A percentile compares a stretch with the other conserved stretches of the same genome.
Evolutionary conservation across 2,329 filamentous ascomycete genomes (phyloP).

Genomic region (Fusarium pseudonygamai): DNA sequence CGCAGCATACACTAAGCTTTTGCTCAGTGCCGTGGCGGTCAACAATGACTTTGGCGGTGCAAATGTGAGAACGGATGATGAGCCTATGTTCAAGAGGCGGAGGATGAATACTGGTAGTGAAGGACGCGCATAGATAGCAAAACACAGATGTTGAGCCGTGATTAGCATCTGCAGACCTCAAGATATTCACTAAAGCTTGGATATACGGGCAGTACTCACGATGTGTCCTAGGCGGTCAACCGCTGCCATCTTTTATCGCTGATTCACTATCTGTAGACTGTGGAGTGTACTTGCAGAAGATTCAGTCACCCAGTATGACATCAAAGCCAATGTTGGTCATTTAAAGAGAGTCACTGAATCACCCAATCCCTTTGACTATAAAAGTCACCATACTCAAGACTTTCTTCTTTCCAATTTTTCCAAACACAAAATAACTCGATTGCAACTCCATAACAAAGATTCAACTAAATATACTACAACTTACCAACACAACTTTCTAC

Average conservation of each 20-base stretch:
- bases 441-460: not conserved
- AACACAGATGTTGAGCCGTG: too few species aligned
- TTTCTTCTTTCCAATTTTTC: not conserved
- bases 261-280: not conserved
- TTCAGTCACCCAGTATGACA: accelerated
- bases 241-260: not conserved
- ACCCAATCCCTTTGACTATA: not conserved
- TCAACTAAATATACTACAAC: not conserved
- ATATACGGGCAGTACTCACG: accelerated
- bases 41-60: accelerated
- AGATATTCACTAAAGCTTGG: not conserved
- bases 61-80: not conserved
- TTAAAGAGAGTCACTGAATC: not conserved
- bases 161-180: accelerated
- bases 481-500: not conserved
- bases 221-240: accelerated
- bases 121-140: accelerated
- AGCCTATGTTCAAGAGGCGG: not conserved
- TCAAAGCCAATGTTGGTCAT: accelerated
- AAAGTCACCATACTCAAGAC: not conserved
- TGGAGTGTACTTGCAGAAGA: accelerated
- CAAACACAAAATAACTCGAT: not conserved
- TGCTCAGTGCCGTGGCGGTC: not conserved
- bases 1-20: not conserved
- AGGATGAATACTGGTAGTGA: not conserved